These are phyloP conservation scores for Candida hungchunana DNA, from an alignment of 805 yeast species.

Conservation along the genomic window DNA sequence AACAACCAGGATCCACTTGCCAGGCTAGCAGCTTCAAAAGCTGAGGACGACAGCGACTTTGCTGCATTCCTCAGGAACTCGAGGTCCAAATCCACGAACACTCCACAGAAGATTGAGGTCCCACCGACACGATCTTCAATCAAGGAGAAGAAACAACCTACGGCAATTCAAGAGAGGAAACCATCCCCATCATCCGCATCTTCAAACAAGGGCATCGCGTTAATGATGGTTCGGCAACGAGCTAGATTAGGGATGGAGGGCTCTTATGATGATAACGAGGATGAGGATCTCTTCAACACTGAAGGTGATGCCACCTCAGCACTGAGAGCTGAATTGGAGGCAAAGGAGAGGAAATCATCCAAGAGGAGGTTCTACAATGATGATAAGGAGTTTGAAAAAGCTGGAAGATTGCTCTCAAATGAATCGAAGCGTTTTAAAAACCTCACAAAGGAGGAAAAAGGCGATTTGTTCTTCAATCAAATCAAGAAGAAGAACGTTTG, in stretches of 20 bases:
- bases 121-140: too few relatives aligned
- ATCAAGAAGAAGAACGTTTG: conserved; percentile 12
- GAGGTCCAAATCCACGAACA: too few relatives aligned
- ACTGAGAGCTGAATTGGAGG: conserved; percentile 1
- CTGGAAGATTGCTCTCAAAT: conserved; percentile 4
- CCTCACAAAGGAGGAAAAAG: background rate
- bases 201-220: background rate
- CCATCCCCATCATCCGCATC: background rate
- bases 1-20: too few relatives aligned
- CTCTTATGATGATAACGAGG: too few relatives aligned
- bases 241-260: too few relatives aligned
- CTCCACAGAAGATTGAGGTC: too few relatives aligned
- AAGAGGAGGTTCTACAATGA: conserved; percentile 2
- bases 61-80: too few relatives aligned
- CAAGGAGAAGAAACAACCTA: too few relatives aligned
- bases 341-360: background rate
- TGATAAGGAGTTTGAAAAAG: conserved; percentile 5
- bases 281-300: conserved; percentile 7
- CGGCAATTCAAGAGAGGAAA: too few relatives aligned
- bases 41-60: too few relatives aligned
- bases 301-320: conserved; percentile 5
- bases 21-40: too few relatives aligned
- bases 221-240: background rate
- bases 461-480: conserved; percentile 6
- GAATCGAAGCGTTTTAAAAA: background rate